phyloP scores from a whole-genome alignment of 305 asterid genomes.

The Andrographis paniculata region DNA sequence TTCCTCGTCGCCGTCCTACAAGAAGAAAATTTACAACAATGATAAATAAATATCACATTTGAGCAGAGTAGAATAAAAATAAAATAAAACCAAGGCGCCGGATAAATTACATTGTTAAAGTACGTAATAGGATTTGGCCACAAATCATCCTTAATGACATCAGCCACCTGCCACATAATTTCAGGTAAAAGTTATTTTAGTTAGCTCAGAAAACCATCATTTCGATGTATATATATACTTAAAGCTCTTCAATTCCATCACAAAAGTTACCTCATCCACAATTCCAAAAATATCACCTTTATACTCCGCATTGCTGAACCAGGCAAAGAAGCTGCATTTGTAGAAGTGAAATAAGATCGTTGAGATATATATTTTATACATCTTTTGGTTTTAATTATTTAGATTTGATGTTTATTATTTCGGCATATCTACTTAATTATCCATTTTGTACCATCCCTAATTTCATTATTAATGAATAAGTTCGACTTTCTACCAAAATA shows the following conservation, averaged over 20 bases:
- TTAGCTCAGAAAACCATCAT: neutral
- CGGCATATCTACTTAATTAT: neutral
- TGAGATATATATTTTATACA: too few species aligned
- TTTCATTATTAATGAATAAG: too few species aligned
- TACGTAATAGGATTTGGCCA: slow-evolving; percentile 93
- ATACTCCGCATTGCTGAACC: slow-evolving; percentile 57
- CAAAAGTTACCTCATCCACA: slow-evolving; percentile 64
- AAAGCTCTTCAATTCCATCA: slow-evolving; percentile 5
- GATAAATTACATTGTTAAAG: slow-evolving; percentile 51
- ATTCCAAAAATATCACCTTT: slow-evolving; percentile 54
- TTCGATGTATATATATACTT: neutral
- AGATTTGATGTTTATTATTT: too few species aligned
- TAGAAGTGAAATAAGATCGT: slow-evolving; percentile 3
- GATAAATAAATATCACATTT: slow-evolving; percentile 4
- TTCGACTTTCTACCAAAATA: too few species aligned
- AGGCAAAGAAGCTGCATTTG: slow-evolving; percentile 78
- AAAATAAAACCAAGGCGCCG: slow-evolving; percentile 9
- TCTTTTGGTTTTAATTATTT: too few species aligned
- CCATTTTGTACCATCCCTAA: too few species aligned
- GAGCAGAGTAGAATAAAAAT: neutral
- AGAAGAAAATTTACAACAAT: slow-evolving; percentile 9
- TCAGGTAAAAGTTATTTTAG: slow-evolving; percentile 7
- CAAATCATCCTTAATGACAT: slow-evolving; percentile 87
- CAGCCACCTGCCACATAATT: slow-evolving; percentile 61
- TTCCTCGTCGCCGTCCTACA: slow-evolving; percentile 82